Conservation (phyloP, 2,329 filamentous ascomycete species). For the Thelonectria olida region DNA sequence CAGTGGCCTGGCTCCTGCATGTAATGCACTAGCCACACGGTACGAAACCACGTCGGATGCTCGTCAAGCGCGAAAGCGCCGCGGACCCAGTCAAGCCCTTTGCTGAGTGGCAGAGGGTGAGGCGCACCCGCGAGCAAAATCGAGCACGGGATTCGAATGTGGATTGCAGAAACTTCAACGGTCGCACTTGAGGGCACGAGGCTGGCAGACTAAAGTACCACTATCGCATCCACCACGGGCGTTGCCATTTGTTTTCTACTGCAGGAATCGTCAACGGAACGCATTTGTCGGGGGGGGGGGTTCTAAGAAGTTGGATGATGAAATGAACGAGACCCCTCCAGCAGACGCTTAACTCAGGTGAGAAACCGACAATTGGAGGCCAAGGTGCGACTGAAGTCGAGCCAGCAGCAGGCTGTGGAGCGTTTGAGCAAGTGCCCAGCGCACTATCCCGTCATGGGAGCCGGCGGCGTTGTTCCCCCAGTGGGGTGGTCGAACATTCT, state of each 20-base stretch:
- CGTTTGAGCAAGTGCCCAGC: conserved; percentile 34
- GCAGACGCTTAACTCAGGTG: conserved; percentile 40
- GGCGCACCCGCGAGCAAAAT: conserved; percentile 11
- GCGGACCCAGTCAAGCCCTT: conserved; percentile 9
- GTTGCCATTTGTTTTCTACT: neutral
- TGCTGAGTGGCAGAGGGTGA: conserved; percentile 20
- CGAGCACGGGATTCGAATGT: conserved; percentile 18
- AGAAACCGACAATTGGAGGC: conserved; percentile 30
- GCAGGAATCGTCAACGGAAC: conserved; percentile 34
- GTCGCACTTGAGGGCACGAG: conserved; percentile 27
- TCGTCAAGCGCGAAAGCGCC: conserved; percentile 19
- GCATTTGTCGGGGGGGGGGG: conserved; percentile 25
- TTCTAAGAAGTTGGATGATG: conserved; percentile 24
- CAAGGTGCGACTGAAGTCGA: conserved; percentile 22
- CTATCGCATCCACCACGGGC: conserved; percentile 1
- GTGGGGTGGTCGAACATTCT: conserved; percentile 34
- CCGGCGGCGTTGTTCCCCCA: conserved; percentile 30
- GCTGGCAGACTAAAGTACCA: conserved; percentile 23
- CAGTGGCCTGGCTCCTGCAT: conserved; percentile 26
- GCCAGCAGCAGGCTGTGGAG: conserved; percentile 26
- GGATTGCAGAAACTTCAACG: conserved; percentile 29
- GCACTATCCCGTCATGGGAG: conserved; percentile 33
- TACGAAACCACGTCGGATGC: conserved; percentile 16
- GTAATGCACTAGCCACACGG: conserved; percentile 37
- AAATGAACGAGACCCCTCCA: conserved; percentile 30